phyloP scores from a whole-genome alignment of 169 alveolate species.

The Cryptosporidium bovis region DNA sequence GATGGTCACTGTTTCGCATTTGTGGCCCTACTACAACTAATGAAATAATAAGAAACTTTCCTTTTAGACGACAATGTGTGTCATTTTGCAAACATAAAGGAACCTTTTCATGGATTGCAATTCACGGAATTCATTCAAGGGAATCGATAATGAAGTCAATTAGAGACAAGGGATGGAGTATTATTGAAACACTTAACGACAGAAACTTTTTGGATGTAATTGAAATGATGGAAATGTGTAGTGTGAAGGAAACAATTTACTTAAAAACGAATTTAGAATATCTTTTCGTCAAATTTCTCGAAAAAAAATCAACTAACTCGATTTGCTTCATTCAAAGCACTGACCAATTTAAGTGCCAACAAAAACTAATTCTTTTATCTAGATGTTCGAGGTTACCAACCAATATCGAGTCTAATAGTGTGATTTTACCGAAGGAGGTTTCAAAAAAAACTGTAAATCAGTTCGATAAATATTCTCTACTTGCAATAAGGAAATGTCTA shows the following conservation, averaged over 20 bases:
- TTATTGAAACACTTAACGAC: conserved; percentile 40
- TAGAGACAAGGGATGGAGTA: conserved; percentile 46
- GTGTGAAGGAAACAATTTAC: conserved; percentile 11
- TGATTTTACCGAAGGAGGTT: background rate
- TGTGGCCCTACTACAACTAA: conserved; percentile 43
- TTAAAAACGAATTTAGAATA: conserved; percentile 15
- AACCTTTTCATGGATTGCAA: conserved; percentile 64
- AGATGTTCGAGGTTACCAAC: conserved; percentile 51
- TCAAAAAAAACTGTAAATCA: background rate
- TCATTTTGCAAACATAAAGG: conserved; percentile 32
- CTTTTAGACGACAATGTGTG: background rate
- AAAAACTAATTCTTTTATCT: conserved; percentile 46
- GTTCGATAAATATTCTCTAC: conserved; percentile 2
- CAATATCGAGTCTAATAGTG: conserved; percentile 12
- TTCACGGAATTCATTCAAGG: conserved; percentile 65
- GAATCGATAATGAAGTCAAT: conserved; percentile 8
- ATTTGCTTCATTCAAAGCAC: background rate
- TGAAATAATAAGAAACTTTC: conserved; percentile 11
- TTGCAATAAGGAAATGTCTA: conserved; percentile 52
- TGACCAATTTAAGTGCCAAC: conserved; percentile 27
- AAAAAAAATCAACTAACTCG: background rate
- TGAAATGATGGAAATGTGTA: conserved; percentile 36
- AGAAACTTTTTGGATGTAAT: conserved; percentile 61
- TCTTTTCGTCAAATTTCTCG: conserved; percentile 21
- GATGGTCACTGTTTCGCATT: conserved; percentile 63